These are phyloP conservation scores for Apiotrichum brassicae DNA, from an alignment of 1,284 basidiomycete species.

Conservation along the genomic window DNA sequence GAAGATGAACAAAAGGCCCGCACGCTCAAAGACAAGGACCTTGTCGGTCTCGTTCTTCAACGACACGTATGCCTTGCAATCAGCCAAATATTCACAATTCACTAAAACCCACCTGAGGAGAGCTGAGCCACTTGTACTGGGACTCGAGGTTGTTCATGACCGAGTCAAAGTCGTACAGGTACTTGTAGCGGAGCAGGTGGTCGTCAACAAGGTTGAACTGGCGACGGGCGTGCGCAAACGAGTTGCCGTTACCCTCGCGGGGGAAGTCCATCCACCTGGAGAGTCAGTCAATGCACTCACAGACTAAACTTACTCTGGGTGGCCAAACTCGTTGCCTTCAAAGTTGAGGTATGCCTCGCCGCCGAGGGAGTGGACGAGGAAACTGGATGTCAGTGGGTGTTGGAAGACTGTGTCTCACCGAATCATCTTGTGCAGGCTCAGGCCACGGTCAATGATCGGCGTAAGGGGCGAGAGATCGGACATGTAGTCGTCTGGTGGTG, in stretches of 20 bases:
- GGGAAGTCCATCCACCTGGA: slow-evolving; percentile 95
- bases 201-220: slow-evolving; percentile 96
- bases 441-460: slow-evolving; percentile 76
- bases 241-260: slow-evolving; percentile 86
- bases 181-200: slow-evolving; percentile 74
- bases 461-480: slow-evolving; percentile 82
- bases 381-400: slow-evolving; percentile 50
- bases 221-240: slow-evolving; percentile 89
- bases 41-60: slow-evolving; percentile 90
- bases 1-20: slow-evolving; percentile 87
- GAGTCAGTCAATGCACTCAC: neutral
- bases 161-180: slow-evolving; percentile 85
- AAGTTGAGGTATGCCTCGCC: slow-evolving; percentile 98
- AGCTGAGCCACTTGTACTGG: slow-evolving; percentile 74
- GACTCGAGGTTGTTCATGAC: slow-evolving; percentile 87
- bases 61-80: slow-evolving; percentile 72
- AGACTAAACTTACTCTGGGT: slow-evolving; percentile 66
- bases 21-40: slow-evolving; percentile 87
- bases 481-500: slow-evolving; percentile 77
- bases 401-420: slow-evolving; percentile 54
- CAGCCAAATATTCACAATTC: neutral
- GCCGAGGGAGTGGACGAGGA: slow-evolving; percentile 84
- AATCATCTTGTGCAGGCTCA: slow-evolving; percentile 96
- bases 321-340: slow-evolving; percentile 96
- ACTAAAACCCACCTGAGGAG: slow-evolving; percentile 60